Evolutionary conservation across 2,329 filamentous ascomycete genomes (phyloP).

Genomic region (Dactylellina haptotyla): DNA sequence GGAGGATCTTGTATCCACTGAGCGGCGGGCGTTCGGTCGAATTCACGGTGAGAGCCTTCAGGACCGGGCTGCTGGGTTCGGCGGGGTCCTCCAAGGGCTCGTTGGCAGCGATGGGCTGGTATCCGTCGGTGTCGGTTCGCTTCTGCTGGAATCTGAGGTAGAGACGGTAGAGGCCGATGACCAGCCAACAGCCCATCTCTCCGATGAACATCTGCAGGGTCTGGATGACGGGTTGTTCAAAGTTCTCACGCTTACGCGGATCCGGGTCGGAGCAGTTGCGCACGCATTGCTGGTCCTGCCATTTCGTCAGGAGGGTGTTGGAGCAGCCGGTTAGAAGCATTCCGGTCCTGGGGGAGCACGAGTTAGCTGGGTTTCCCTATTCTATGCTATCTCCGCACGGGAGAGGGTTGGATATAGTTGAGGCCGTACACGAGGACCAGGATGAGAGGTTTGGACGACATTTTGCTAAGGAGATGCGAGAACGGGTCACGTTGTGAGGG

Average conservation of each 20-base stretch:
- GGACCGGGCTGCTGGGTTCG: constrained; percentile 64
- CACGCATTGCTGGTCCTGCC: constrained; percentile 98
- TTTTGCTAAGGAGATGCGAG: constrained; percentile 1
- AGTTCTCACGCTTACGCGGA: constrained; percentile 73
- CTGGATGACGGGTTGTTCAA: constrained; percentile 95
- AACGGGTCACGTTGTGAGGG: neutral
- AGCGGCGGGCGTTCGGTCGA: constrained; percentile 71
- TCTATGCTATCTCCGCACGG: neutral
- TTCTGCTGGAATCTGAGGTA: constrained; percentile 63
- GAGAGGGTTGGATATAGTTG: neutral
- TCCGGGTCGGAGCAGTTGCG: constrained; percentile 81
- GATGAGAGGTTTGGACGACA: constrained; percentile 45
- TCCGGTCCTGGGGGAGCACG: constrained; percentile 64
- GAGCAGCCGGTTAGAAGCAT: constrained; percentile 66
- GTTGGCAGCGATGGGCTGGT: constrained; percentile 71
- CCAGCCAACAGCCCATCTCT: constrained; percentile 94
- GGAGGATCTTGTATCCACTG: constrained; percentile 74
- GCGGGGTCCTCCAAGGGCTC: constrained; percentile 64
- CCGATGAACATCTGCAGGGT: constrained; percentile 98
- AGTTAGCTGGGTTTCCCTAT: neutral
- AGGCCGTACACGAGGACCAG: constrained; percentile 48
- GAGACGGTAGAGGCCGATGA: constrained; percentile 76
- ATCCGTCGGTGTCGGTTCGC: constrained; percentile 70
- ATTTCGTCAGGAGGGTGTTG: constrained; percentile 97
- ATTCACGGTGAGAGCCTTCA: constrained; percentile 67